These are phyloP conservation scores for Nakaseomyces kungkrabaensis DNA, from an alignment of 1,139 yeast species.

Conservation along the genomic window DNA sequence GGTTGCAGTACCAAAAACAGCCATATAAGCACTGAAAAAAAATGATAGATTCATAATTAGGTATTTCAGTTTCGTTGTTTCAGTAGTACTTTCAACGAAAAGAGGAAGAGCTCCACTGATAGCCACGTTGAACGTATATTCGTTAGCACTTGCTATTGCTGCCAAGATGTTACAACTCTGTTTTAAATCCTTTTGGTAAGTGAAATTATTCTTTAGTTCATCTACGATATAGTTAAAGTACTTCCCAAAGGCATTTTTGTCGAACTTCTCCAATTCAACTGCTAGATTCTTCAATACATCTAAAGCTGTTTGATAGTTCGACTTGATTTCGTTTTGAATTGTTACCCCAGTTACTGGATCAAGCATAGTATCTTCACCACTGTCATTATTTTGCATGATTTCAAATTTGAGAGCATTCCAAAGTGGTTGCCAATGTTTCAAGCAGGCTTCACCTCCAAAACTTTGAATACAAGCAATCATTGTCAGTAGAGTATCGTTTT, in stretches of 20 bases:
- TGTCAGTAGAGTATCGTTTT: slow-evolving; percentile 65
- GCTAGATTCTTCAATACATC: slow-evolving; percentile 39
- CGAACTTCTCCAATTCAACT: slow-evolving; percentile 32
- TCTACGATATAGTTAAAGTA: slow-evolving; percentile 37
- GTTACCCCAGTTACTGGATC: slow-evolving; percentile 6
- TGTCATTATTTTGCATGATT: slow-evolving; percentile 61
- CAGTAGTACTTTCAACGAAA: slow-evolving; percentile 30
- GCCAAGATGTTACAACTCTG: slow-evolving; percentile 55
- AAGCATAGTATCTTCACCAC: slow-evolving; percentile 22
- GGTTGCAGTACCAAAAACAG: slow-evolving; percentile 27
- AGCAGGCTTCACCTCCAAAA: slow-evolving; percentile 39
- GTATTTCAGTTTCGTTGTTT: slow-evolving; percentile 47
- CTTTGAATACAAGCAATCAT: slow-evolving; percentile 45
- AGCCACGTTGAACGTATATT: slow-evolving; percentile 38
- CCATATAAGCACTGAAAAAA: slow-evolving; percentile 38
- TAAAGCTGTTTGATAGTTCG: slow-evolving; percentile 39
- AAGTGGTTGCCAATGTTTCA: slow-evolving; percentile 59
- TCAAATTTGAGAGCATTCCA: slow-evolving; percentile 91
- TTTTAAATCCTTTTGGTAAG: slow-evolving; percentile 44
- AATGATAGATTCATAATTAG: slow-evolving; percentile 52
- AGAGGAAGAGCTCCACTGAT: slow-evolving; percentile 33
- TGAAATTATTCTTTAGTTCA: slow-evolving; percentile 51
- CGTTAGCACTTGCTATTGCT: slow-evolving; percentile 41
- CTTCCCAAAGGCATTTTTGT: slow-evolving; percentile 28
- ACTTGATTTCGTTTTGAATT: slow-evolving; percentile 3